Percentiles rank a stretch among this genome's conserved stretches.
Evolutionary conservation across 192 early-diverging fungal genomes (phyloP).

Genomic region (Backusella liffmaniae): DNA sequence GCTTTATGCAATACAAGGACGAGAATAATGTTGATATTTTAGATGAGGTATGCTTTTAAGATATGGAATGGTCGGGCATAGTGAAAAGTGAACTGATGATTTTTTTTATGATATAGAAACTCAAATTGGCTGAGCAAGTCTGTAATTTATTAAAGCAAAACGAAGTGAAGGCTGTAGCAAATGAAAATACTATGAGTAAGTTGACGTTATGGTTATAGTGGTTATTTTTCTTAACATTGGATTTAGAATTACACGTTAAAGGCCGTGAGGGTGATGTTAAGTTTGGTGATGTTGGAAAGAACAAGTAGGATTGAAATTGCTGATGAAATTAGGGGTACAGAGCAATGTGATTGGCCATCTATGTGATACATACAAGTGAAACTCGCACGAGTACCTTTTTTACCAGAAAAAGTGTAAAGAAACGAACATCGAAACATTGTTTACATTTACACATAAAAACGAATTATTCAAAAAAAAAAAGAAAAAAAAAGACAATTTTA

Average conservation of each 20-base stretch:
- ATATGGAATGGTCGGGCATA: background rate
- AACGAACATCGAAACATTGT: too few relatives aligned
- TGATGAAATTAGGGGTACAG: background rate
- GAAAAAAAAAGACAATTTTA: background rate
- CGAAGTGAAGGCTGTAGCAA: conserved; percentile 1
- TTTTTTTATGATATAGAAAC: conserved; percentile 1
- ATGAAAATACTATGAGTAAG: conserved; percentile 8
- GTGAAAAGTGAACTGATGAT: background rate
- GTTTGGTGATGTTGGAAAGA: conserved; percentile 16
- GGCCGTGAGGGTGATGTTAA: background rate
- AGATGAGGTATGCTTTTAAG: background rate
- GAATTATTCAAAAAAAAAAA: background rate
- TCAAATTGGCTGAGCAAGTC: conserved; percentile 15
- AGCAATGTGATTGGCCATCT: background rate
- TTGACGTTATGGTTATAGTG: background rate
- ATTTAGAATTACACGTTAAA: conserved; percentile 12
- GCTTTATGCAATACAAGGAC: conserved; percentile 19
- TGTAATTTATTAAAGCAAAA: conserved; percentile 9
- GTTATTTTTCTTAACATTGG: background rate
- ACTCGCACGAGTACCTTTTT: background rate
- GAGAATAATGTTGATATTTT: conserved; percentile 12
- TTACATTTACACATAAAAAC: background rate
- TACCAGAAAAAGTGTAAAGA: too few relatives aligned
- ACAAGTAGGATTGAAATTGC: background rate
- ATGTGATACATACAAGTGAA: background rate